Evolutionary conservation across 2,329 filamentous ascomycete species (phyloP).

Genomic region (Aschersonia sp.): DNA sequence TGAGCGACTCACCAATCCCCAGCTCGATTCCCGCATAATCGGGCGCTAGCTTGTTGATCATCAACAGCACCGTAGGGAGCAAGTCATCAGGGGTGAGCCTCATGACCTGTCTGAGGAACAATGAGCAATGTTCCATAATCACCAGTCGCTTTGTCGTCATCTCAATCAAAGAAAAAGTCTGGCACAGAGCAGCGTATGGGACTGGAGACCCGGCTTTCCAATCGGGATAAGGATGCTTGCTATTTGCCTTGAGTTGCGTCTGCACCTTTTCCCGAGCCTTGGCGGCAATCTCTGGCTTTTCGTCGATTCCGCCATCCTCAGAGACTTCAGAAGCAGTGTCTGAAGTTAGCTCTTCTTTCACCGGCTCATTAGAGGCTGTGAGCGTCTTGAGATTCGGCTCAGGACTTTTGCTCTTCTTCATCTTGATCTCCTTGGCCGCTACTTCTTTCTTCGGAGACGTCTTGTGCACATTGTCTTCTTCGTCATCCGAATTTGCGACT

Average conservation of each 20-base stretch:
- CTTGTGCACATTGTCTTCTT: slow-evolving; percentile 29
- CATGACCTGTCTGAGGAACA: slow-evolving; percentile 89
- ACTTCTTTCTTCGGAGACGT: slow-evolving; percentile 5
- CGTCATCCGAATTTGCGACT: slow-evolving; percentile 32
- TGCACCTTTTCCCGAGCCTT: slow-evolving; percentile 74
- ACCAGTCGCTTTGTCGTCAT: slow-evolving; percentile 83
- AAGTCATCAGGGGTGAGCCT: slow-evolving; percentile 79
- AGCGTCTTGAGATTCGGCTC: background rate
- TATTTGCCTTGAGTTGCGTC: slow-evolving; percentile 51
- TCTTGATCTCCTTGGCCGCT: background rate
- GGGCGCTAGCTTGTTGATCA: slow-evolving; percentile 96
- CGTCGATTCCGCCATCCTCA: slow-evolving; percentile 36
- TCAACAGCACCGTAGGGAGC: slow-evolving; percentile 75
- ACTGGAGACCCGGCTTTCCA: slow-evolving; percentile 84
- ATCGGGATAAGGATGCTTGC: slow-evolving; percentile 79
- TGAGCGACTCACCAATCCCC: slow-evolving; percentile 94
- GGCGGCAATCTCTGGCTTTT: slow-evolving; percentile 54
- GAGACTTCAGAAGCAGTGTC: slow-evolving; percentile 25
- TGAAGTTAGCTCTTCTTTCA: slow-evolving; percentile 14
- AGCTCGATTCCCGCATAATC: slow-evolving; percentile 95
- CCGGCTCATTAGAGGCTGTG: slow-evolving; percentile 6
- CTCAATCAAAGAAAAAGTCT: slow-evolving; percentile 87
- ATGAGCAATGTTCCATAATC: slow-evolving; percentile 77
- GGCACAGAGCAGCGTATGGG: slow-evolving; percentile 87
- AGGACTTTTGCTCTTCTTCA: slow-evolving; percentile 4